Conservation (phyloP, 495 filamentous ascomycete species). For the Terfezia claveryi region DNA sequence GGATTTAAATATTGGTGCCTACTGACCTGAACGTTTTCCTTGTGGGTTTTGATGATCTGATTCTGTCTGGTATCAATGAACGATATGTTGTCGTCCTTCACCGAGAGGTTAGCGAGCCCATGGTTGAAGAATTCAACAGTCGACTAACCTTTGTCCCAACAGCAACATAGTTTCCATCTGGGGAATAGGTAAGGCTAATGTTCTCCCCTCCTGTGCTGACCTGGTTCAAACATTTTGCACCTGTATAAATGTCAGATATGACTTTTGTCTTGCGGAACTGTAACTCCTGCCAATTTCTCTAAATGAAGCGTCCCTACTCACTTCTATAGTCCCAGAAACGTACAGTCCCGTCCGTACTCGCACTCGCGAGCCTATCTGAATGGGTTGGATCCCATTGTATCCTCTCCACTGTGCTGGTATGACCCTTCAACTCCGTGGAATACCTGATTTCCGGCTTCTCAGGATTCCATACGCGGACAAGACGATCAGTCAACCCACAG, state of each 20-base stretch:
- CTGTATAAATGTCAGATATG: slow-evolving; percentile 10
- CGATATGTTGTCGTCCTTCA: slow-evolving; percentile 15
- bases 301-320: slow-evolving; percentile 2
- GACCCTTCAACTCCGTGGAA: slow-evolving; percentile 70
- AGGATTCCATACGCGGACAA: slow-evolving; percentile 78
- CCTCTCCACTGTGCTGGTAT: slow-evolving; percentile 55
- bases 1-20: too few species aligned
- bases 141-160: slow-evolving; percentile 58
- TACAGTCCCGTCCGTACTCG: slow-evolving; percentile 64
- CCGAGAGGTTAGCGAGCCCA: slow-evolving; percentile 4
- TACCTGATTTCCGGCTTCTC: slow-evolving; percentile 60
- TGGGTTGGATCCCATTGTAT: slow-evolving; percentile 75
- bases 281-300: too few species aligned
- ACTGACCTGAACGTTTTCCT: slow-evolving; percentile 28
- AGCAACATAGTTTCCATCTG: slow-evolving; percentile 61
- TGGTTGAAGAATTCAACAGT: not conserved
- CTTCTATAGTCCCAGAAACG: slow-evolving; percentile 58
- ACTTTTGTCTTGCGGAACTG: slow-evolving; percentile 26
- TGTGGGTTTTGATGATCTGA: slow-evolving; percentile 33
- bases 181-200: slow-evolving; percentile 66
- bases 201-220: slow-evolving; percentile 64
- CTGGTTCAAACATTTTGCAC: slow-evolving; percentile 39
- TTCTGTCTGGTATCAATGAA: slow-evolving; percentile 7
- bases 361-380: slow-evolving; percentile 72
- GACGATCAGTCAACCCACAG: slow-evolving; percentile 55